Percentiles rank a stretch among this genome's conserved stretches.
Evolutionary conservation across 1,139 yeast species (phyloP).

Genomic region (Candida frijolesensis): DNA sequence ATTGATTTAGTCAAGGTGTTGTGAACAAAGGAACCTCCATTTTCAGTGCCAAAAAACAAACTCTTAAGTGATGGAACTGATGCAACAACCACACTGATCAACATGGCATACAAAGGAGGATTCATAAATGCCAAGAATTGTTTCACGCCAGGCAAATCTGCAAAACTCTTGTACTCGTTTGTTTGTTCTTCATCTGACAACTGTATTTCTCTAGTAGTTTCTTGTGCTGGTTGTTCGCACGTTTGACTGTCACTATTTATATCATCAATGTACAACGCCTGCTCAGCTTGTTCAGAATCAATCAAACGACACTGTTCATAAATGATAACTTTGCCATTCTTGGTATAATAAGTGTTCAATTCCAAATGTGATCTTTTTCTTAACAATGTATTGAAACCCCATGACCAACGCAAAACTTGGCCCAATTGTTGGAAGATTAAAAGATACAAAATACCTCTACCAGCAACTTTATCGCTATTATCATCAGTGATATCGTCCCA

Average conservation of each 20-base stretch:
- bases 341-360: slow-evolving; percentile 32
- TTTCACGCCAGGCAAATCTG: slow-evolving; percentile 17
- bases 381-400: slow-evolving; percentile 83
- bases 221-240: slow-evolving; percentile 11
- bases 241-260: no score
- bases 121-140: slow-evolving; percentile 65
- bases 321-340: slow-evolving; percentile 14
- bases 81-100: slow-evolving; percentile 80
- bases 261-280: slow-evolving; percentile 11
- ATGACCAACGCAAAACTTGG: slow-evolving; percentile 83
- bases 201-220: slow-evolving; percentile 15
- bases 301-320: slow-evolving; percentile 15
- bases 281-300: slow-evolving; percentile 7
- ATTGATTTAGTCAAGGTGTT: slow-evolving; percentile 79
- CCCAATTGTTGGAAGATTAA: slow-evolving; percentile 84
- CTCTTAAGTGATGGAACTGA: slow-evolving; percentile 70
- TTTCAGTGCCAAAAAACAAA: slow-evolving; percentile 56
- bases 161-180: slow-evolving; percentile 1
- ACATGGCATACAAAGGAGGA: slow-evolving; percentile 95
- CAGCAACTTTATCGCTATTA: slow-evolving; percentile 69
- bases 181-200: slow-evolving; percentile 6
- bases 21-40: slow-evolving; percentile 53
- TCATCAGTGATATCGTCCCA: slow-evolving; percentile 78
- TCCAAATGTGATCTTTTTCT: slow-evolving; percentile 51
- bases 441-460: slow-evolving; percentile 76